These are phyloP conservation scores for Coemansia sp. DNA, from an alignment of 192 early-diverging fungal genomes.

Conservation along the genomic window DNA sequence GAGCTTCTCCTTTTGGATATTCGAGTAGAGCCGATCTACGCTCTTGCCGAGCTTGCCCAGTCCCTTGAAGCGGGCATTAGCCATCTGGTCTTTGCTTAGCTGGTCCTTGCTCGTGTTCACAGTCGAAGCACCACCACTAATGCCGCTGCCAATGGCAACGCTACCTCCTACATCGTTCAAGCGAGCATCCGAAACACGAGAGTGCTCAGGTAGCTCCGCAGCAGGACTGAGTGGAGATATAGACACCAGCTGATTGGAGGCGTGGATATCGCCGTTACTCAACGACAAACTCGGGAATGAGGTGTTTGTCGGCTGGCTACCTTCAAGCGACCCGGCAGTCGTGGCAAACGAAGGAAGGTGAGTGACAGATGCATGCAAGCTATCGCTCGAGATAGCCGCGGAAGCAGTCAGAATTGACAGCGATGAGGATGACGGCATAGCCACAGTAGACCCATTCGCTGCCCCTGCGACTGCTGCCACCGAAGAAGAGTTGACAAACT, in stretches of 20 bases:
- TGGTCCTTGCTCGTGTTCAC: constrained; percentile 27
- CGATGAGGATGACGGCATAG: constrained; percentile 2
- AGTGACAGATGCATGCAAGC: constrained; percentile 28
- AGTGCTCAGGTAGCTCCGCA: constrained; percentile 21
- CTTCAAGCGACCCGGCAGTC: constrained; percentile 10
- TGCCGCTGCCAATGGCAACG: constrained; percentile 13
- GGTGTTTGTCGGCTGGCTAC: constrained; percentile 15
- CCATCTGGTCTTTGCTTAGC: constrained; percentile 48
- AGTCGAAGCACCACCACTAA: constrained; percentile 12
- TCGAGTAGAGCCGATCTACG: constrained; percentile 54
- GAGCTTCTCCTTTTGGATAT: constrained; percentile 54
- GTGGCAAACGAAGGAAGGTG: constrained; percentile 28
- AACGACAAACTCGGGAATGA: constrained; percentile 41
- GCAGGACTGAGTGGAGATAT: constrained; percentile 45
- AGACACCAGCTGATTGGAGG: constrained; percentile 14
- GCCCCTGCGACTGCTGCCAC: background rate
- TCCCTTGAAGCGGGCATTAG: constrained; percentile 48
- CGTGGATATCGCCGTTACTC: constrained; percentile 33
- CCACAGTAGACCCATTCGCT: background rate
- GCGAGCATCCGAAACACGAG: constrained; percentile 25
- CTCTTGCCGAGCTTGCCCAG: constrained; percentile 53
- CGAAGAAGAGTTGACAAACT: constrained; percentile 31
- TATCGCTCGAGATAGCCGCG: constrained; percentile 35
- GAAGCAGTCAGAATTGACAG: constrained; percentile 10
- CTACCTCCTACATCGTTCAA: constrained; percentile 2